Percentiles rank a stretch among this genome's conserved stretches.
Conservation (phyloP, 805 yeast species). For the Tetrapisispora namnaoensis region DNA sequence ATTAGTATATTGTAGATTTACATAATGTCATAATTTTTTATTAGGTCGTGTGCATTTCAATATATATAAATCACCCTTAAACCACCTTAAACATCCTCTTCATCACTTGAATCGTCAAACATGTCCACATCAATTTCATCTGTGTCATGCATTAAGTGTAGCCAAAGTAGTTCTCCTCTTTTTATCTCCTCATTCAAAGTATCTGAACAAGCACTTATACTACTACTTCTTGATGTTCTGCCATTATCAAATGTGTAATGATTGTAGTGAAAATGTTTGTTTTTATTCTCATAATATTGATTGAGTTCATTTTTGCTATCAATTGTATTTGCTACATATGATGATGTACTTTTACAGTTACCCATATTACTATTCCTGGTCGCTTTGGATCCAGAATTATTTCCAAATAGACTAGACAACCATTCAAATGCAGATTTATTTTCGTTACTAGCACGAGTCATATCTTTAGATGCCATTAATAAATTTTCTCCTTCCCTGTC, state of each 20-base stretch:
- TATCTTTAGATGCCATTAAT: not conserved
- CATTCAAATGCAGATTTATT: not conserved
- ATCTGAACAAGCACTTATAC: not conserved
- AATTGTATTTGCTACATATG: conserved; percentile 1
- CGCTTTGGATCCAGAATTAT: not conserved
- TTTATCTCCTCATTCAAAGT: conserved; percentile 6
- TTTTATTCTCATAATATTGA: not conserved
- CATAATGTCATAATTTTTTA: not conserved
- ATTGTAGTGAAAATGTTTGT: conserved; percentile 1
- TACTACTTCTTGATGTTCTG: conserved; percentile 3
- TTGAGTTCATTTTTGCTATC: not conserved
- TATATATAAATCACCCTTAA: not conserved
- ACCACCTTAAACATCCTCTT: conserved; percentile 8
- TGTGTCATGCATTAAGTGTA: conserved; percentile 9
- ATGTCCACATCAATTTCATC: conserved; percentile 16
- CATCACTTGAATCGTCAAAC: conserved; percentile 27
- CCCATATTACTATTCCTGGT: not conserved
- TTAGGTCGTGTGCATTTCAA: not conserved
- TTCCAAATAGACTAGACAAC: not conserved
- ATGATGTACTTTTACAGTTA: not conserved
- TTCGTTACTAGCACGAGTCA: not conserved
- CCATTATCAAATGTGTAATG: conserved; percentile 2
- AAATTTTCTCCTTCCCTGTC: not conserved
- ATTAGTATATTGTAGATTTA: not conserved
- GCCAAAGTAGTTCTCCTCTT: conserved; percentile 20